Conservation (phyloP, 768 basidiomycete genomes). For the Suillus spraguei region DNA sequence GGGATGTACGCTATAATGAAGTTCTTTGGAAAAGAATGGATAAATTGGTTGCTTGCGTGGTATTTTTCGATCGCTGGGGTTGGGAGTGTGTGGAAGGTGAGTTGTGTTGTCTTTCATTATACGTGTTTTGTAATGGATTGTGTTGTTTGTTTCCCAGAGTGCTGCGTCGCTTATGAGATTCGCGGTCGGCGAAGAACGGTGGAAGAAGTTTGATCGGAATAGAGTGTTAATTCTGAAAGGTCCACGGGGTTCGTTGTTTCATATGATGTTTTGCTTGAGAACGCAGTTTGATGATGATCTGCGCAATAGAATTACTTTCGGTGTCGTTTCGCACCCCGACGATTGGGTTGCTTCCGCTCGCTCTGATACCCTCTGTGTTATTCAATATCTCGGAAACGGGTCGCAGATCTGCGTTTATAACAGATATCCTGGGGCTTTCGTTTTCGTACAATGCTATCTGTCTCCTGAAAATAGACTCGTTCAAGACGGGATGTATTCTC, state of each 20-base stretch:
- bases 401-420: conserved; percentile 69
- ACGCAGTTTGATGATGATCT: neutral
- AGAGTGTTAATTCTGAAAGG: conserved; percentile 49
- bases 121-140: neutral
- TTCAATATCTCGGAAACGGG: conserved; percentile 51
- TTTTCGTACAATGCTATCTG: conserved; percentile 82
- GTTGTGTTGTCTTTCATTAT: conserved; percentile 17
- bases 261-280: neutral
- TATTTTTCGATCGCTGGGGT: conserved; percentile 71
- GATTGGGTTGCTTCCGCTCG: conserved; percentile 56
- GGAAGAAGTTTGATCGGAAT: conserved; percentile 58
- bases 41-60: conserved; percentile 79
- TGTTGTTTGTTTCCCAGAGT: neutral
- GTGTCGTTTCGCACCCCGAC: conserved; percentile 62
- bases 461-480: conserved; percentile 84
- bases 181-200: conserved; percentile 50
- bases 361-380: conserved; percentile 63
- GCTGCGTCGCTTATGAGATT: conserved; percentile 52
- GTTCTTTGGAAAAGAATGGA: conserved; percentile 78
- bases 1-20: conserved; percentile 72
- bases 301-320: conserved; percentile 34
- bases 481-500: conserved; percentile 82
- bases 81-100: conserved; percentile 71
- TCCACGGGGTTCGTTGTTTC: conserved; percentile 37
- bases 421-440: conserved; percentile 74